Percentiles rank a stretch among this genome's conserved stretches.
Conservation (phyloP, 129 eudicot species). For the Gnaphalium uliginosum region DNA sequence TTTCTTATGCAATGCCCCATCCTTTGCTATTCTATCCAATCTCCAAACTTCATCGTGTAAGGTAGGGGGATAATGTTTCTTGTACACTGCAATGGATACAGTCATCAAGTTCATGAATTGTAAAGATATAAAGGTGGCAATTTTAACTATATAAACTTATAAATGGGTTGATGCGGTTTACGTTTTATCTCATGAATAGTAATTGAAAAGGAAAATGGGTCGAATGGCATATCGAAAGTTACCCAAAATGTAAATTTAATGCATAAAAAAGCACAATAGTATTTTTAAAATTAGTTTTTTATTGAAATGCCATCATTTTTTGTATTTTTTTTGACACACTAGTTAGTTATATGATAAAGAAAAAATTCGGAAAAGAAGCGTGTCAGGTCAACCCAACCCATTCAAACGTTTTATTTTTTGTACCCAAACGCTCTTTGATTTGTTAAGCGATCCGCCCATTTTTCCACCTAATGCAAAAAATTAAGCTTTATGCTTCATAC, state of each 20-base stretch:
- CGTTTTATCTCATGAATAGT: too few relatives aligned
- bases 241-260: background rate
- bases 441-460: background rate
- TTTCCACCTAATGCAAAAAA: background rate
- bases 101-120: background rate
- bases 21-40: constrained; percentile 9
- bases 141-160: background rate
- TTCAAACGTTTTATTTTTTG: background rate
- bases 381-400: background rate
- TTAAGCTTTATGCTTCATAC: background rate
- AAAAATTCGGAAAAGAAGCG: background rate
- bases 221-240: background rate
- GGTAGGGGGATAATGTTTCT: constrained; percentile 7
- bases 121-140: too few relatives aligned
- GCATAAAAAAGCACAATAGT: background rate
- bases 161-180: background rate
- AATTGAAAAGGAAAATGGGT: too few relatives aligned
- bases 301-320: background rate
- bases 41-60: constrained; percentile 6
- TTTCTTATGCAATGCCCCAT: constrained; percentile 12
- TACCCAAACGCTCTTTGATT: background rate
- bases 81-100: background rate
- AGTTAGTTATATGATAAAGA: background rate
- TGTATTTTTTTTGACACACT: background rate
- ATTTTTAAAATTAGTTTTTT: background rate